Conservation (phyloP, 129 eudicot genomes). For the Helianthus tuberosus region DNA sequence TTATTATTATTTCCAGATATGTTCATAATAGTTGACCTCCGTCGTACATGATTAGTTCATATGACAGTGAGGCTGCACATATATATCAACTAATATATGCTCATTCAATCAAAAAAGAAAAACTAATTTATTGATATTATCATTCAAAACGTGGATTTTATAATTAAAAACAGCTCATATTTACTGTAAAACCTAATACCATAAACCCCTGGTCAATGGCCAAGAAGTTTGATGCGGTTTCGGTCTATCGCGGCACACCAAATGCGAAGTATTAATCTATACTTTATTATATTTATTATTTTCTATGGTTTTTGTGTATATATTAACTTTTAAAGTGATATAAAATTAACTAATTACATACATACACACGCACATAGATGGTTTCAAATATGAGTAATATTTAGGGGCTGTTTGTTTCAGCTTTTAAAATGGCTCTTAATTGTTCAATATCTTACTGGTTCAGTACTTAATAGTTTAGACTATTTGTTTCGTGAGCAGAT, state of each 20-base stretch:
- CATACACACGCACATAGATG: no score
- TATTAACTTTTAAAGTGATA: no score
- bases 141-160: constrained; percentile 2
- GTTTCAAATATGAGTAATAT: no score
- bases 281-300: background rate
- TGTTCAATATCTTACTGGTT: no score
- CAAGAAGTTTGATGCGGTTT: constrained; percentile 18
- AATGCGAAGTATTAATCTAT: background rate
- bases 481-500: no score
- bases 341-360: no score
- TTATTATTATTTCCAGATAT: background rate
- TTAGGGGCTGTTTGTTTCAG: no score
- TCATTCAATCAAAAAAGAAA: no score
- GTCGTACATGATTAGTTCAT: constrained; percentile 25
- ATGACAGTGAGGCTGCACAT: constrained; percentile 14
- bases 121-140: background rate
- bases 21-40: constrained; percentile 27
- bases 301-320: background rate
- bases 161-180: constrained; percentile 25
- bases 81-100: background rate
- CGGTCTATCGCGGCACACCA: constrained; percentile 20
- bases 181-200: constrained; percentile 21
- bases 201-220: constrained; percentile 18
- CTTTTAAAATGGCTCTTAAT: no score
- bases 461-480: no score